These are phyloP conservation scores for Aspergillus viridinutans DNA, from an alignment of 2,329 filamentous ascomycete genomes.

Conservation along the genomic window DNA sequence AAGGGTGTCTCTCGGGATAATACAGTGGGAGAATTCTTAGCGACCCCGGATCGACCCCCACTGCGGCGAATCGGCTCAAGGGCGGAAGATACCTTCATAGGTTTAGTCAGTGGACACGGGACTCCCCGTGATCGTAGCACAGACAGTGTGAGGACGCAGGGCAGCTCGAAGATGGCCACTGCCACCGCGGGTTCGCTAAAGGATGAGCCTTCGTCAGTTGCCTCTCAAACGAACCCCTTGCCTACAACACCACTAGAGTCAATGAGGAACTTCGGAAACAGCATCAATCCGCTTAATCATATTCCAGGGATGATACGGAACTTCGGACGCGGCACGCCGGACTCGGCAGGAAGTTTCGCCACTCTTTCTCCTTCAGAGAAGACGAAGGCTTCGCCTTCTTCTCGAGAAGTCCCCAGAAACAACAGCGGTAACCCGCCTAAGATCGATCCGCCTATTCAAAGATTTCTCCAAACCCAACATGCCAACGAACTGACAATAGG, in stretches of 20 bases:
- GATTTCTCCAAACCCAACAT: constrained; percentile 68
- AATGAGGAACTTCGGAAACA: constrained; percentile 74
- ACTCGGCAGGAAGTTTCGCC: constrained; percentile 38
- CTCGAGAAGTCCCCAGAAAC: constrained; percentile 12
- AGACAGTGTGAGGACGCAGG: constrained; percentile 55
- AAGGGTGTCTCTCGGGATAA: constrained; percentile 48
- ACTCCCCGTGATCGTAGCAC: constrained; percentile 65
- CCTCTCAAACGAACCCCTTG: constrained; percentile 16
- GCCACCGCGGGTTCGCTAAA: constrained; percentile 17
- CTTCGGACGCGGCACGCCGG: constrained; percentile 55
- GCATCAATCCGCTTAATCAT: constrained; percentile 76
- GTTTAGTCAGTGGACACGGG: constrained; percentile 65
- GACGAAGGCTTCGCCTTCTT: constrained; percentile 24
- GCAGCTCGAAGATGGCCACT: constrained; percentile 40
- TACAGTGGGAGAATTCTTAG: constrained; percentile 43
- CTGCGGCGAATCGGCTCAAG: constrained; percentile 36
- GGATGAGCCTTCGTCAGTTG: constrained; percentile 14
- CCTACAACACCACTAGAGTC: constrained; percentile 66
- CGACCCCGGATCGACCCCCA: constrained; percentile 27
- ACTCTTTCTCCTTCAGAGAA: constrained; percentile 39
- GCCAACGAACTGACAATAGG: constrained; percentile 66
- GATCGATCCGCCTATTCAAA: constrained; percentile 60
- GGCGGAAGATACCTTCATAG: constrained; percentile 63
- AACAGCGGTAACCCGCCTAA: constrained; percentile 12
- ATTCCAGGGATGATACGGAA: constrained; percentile 73